Conservation (phyloP, 768 basidiomycete species). For the Boletus subcaerulescens region DNA sequence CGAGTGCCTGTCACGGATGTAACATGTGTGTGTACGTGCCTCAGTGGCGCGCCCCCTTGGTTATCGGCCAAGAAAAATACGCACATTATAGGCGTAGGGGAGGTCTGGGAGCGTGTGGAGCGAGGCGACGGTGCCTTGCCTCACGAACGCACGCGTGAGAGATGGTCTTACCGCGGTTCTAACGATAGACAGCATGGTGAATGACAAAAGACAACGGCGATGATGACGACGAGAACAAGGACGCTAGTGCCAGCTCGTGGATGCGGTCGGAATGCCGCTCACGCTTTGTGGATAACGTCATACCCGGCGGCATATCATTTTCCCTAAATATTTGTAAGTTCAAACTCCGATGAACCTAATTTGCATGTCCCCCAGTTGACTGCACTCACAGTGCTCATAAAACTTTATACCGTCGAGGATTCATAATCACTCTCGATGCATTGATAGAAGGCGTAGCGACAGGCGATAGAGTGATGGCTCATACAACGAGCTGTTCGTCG, state of each 20-base stretch:
- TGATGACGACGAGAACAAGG: background rate
- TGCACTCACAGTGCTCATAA: background rate
- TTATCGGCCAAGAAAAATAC: constrained; percentile 12
- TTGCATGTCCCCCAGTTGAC: no score
- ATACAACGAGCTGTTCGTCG: no score
- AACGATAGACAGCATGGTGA: constrained; percentile 47
- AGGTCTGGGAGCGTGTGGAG: constrained; percentile 76
- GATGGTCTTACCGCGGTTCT: constrained; percentile 43
- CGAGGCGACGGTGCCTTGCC: constrained; percentile 40
- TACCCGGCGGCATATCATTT: background rate
- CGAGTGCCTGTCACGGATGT: constrained; percentile 63
- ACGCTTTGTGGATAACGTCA: constrained; percentile 1
- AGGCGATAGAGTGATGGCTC: no score
- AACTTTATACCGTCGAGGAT: constrained; percentile 21
- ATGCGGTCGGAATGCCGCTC: background rate
- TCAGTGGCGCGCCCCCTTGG: background rate
- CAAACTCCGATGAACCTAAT: no score
- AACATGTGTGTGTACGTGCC: background rate
- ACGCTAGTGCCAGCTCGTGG: background rate
- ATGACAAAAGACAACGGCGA: background rate
- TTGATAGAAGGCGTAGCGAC: no score
- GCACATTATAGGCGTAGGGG: constrained; percentile 77
- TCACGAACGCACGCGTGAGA: constrained; percentile 44
- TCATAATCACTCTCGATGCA: background rate
- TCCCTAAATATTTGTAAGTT: background rate